A percentile compares a stretch with the other conserved stretches of the same genome.
Conservation (phyloP, 2,329 filamentous ascomycete species). For the Aspergillus bombycis region DNA sequence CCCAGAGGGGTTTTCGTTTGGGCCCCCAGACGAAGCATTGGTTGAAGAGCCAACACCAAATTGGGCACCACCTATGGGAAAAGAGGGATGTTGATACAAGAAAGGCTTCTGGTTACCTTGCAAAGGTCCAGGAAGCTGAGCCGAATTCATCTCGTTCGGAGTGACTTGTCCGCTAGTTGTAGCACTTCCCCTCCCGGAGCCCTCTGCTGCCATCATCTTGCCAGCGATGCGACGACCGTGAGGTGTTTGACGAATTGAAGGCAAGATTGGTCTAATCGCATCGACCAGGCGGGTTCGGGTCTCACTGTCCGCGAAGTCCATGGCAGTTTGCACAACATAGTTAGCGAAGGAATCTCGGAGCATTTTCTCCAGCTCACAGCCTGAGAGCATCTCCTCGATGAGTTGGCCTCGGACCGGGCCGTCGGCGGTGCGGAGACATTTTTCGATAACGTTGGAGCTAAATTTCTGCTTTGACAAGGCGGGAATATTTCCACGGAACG, state of each 20-base stretch:
- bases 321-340: constrained; percentile 95
- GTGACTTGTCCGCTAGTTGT: constrained; percentile 43
- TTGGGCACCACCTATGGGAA: constrained; percentile 28
- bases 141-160: constrained; percentile 43
- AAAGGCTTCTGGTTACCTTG: constrained; percentile 33
- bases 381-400: constrained; percentile 76
- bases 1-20: constrained; percentile 29
- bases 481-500: constrained; percentile 74
- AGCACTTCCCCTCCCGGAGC: constrained; percentile 42
- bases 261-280: constrained; percentile 79
- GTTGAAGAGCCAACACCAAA: constrained; percentile 29
- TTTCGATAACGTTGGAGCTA: constrained; percentile 98
- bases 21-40: constrained; percentile 31
- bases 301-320: constrained; percentile 77
- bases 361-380: constrained; percentile 81
- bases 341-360: constrained; percentile 94
- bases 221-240: constrained; percentile 92
- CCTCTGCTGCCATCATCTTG: constrained; percentile 71
- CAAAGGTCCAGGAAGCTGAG: constrained; percentile 38
- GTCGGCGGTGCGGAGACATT: constrained; percentile 84
- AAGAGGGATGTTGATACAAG: constrained; percentile 33
- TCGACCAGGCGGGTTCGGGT: constrained; percentile 79
- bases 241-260: constrained; percentile 83
- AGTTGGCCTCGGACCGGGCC: constrained; percentile 75
- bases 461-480: constrained; percentile 93